These are phyloP conservation scores for Endocarpon pusillum DNA, from an alignment of 495 filamentous ascomycete species.

Conservation along the genomic window DNA sequence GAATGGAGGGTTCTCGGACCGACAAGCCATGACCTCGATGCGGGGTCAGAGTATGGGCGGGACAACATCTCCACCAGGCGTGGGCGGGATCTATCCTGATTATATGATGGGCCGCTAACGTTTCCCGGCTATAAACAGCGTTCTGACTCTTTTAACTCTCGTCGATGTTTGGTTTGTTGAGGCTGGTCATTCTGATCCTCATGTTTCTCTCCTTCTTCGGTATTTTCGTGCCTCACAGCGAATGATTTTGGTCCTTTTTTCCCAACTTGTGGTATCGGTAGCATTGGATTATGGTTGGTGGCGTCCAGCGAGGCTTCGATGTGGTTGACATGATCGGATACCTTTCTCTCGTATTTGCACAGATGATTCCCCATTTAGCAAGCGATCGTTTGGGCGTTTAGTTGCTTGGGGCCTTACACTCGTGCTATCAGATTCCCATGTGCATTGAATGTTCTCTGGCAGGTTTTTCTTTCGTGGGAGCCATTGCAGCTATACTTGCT, in stretches of 20 bases:
- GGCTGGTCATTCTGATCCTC: too few species aligned
- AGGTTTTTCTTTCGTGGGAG: too few species aligned
- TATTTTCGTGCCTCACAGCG: not conserved
- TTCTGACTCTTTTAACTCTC: not conserved
- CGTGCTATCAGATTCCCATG: too few species aligned
- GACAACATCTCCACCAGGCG: constrained; percentile 23
- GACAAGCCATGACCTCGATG: constrained; percentile 27
- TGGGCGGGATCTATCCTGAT: constrained; percentile 33
- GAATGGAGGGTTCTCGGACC: constrained; percentile 22
- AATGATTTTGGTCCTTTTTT: not conserved
- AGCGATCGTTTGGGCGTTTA: not conserved
- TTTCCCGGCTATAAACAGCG: not conserved
- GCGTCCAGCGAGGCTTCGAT: not conserved
- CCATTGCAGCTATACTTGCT: too few species aligned
- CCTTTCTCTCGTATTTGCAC: not conserved
- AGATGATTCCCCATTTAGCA: constrained; percentile 1
- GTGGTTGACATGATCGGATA: not conserved
- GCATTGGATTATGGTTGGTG: not conserved
- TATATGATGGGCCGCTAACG: constrained; percentile 45
- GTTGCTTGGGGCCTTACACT: too few species aligned
- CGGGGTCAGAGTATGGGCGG: constrained; percentile 23
- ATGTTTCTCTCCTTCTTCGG: not conserved
- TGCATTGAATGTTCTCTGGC: too few species aligned
- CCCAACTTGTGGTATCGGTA: not conserved
- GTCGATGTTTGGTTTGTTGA: not conserved